Evolutionary conservation across 1,284 basidiomycete genomes (phyloP).

Genomic region (Coniferiporia sulphurascens): DNA sequence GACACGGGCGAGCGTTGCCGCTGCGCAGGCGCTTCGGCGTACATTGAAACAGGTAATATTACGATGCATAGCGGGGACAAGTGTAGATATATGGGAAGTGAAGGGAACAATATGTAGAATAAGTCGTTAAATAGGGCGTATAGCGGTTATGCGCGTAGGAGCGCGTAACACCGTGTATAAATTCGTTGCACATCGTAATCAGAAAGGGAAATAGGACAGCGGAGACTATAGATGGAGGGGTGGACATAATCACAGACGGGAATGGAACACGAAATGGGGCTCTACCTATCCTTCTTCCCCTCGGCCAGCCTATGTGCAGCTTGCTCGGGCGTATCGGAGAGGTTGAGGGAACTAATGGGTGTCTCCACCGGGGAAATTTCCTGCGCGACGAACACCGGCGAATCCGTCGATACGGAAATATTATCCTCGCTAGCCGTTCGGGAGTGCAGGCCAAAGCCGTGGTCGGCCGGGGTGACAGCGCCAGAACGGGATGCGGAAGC

Average conservation of each 20-base stretch:
- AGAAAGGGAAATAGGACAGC: neutral
- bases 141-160: too few species aligned
- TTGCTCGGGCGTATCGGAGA: slow-evolving; percentile 1
- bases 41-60: neutral
- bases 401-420: slow-evolving; percentile 13
- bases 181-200: neutral
- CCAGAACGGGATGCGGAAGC: slow-evolving; percentile 41
- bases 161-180: too few species aligned
- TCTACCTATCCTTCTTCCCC: slow-evolving; percentile 9
- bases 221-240: neutral
- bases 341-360: neutral
- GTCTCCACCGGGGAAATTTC: slow-evolving; percentile 8
- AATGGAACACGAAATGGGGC: neutral
- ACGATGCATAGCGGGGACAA: neutral
- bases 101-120: too few species aligned
- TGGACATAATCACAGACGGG: neutral
- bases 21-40: neutral
- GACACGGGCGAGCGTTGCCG: neutral
- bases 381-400: slow-evolving; percentile 15
- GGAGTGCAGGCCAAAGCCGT: slow-evolving; percentile 28
- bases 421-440: slow-evolving; percentile 28
- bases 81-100: neutral
- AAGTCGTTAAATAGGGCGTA: too few species aligned
- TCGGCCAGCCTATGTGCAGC: neutral
- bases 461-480: slow-evolving; percentile 38